Evolutionary conservation across 768 basidiomycete genomes (phyloP).

Genomic region (Hebeloma cylindrosporum): DNA sequence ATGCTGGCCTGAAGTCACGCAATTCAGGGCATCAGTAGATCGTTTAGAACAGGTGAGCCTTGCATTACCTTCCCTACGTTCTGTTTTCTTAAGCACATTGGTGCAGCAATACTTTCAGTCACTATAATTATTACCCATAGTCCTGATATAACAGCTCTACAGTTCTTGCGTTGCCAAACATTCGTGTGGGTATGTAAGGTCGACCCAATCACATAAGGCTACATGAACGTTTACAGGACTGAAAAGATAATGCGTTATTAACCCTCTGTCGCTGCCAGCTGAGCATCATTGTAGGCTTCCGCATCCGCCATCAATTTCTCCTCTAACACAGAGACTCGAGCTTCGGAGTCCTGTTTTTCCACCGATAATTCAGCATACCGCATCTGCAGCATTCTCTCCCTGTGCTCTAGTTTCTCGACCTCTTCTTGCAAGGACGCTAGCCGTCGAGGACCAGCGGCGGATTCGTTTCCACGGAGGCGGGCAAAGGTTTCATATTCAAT

Average conservation of each 20-base stretch:
- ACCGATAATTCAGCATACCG: constrained; percentile 80
- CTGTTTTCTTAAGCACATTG: not conserved
- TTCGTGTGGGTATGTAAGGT: too few relatives aligned
- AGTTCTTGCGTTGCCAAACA: too few relatives aligned
- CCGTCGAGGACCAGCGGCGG: constrained; percentile 72
- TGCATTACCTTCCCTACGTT: not conserved
- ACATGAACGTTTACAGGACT: constrained; percentile 19
- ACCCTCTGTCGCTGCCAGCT: constrained; percentile 63
- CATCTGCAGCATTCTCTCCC: constrained; percentile 79
- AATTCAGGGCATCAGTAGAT: constrained; percentile 69
- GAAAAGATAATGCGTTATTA: constrained; percentile 18
- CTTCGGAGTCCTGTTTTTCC: constrained; percentile 62
- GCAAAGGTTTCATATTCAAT: constrained; percentile 80
- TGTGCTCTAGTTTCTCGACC: constrained; percentile 73
- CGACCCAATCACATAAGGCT: too few relatives aligned
- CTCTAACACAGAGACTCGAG: constrained; percentile 64
- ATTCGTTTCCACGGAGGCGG: constrained; percentile 70
- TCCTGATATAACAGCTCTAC: constrained; percentile 19
- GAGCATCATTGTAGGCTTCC: constrained; percentile 77
- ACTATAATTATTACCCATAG: constrained; percentile 37
- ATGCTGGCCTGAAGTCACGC: constrained; percentile 71
- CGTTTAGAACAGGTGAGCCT: constrained; percentile 69
- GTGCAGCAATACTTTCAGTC: constrained; percentile 64
- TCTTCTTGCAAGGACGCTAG: constrained; percentile 83
- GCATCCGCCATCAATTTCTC: constrained; percentile 87